phyloP scores from a whole-genome alignment of 345 rosid genomes.

The Eucalyptus pauciflora region DNA sequence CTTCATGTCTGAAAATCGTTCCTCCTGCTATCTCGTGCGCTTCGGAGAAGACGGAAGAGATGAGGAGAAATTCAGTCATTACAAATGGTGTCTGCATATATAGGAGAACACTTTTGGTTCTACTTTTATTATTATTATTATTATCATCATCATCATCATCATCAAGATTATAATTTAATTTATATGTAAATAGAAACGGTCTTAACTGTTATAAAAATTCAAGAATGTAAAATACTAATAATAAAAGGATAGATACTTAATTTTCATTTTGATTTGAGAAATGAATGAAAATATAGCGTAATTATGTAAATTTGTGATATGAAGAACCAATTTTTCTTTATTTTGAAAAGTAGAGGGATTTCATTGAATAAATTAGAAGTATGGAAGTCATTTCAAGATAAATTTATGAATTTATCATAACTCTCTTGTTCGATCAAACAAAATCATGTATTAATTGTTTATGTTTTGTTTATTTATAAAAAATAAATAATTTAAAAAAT shows the following conservation, averaged over 20 bases:
- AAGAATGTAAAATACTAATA: not conserved
- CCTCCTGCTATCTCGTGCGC: not conserved
- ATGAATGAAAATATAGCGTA: accelerated
- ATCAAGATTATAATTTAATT: not conserved
- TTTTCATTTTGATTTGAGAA: not conserved
- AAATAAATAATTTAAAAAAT: accelerated
- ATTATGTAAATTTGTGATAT: not conserved
- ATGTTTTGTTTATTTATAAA: no score
- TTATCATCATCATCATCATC: no score
- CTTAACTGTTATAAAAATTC: not conserved
- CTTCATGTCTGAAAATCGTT: not conserved
- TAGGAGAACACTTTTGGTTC: not conserved
- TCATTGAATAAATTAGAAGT: accelerated
- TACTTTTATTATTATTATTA: no score
- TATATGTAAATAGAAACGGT: not conserved
- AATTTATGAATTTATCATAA: not conserved
- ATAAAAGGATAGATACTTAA: not conserved
- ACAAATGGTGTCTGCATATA: not conserved
- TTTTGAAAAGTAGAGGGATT: accelerated
- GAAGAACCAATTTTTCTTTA: accelerated
- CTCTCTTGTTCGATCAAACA: not conserved
- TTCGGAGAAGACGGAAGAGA: not conserved
- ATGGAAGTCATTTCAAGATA: accelerated
- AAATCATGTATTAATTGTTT: not conserved
- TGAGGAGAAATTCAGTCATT: not conserved